Evolutionary conservation across 202 grass and related monocot species (phyloP), one percentile per base, ranked within the genome.

Genomic region (Brachypodium distachyon): DNA sequence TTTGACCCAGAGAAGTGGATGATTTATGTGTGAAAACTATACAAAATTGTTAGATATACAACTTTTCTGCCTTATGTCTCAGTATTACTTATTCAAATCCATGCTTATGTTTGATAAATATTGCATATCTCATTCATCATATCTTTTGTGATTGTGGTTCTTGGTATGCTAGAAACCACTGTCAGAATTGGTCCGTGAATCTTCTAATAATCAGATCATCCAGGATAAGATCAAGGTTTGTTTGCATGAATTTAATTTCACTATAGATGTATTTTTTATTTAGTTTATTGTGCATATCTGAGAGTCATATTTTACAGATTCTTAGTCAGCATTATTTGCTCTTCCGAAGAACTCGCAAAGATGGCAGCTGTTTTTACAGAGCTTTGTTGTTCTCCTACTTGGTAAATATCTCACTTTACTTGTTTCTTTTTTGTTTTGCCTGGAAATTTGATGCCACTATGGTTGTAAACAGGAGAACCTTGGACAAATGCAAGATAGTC

Each of bases 331-430:
- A 67, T n/a, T 78, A 78, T 78, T 25, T 12, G 26, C 34, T 41
- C 33, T 19, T 78, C 34, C 66, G 76, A 78, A 38, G 48, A 67
- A 52, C 61, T 42, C 22, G 36, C 6, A 31, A 10, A 32, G 48
- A 54, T 41, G 23, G 76, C 22, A 78, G 61, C 76, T 67, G 76
- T 32, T 78, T 78, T 29, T 78, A 78, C 61, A 78, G 76, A 66
- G 76, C 61, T 51, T 67, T 78, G 18, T 12, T 78, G 8, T 78
- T 78, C 61, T 78, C 76, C 33, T 78, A 78, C 63, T 13, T 78
- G 76, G 76, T 78, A 39, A 78, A 14, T 53, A 36, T 38, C 6
- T 51, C 47, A 25, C 31, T 52, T 53, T 23, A 54, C 49, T 28
- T 56, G 36, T 79, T 69, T 18, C 47, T 66, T 67, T 78, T 7